A percentile compares a stretch with the other conserved stretches of the same genome.
These are phyloP conservation scores for Sextonia rubra DNA, from an alignment of 164 flowering plant species.

Conservation along the genomic window DNA sequence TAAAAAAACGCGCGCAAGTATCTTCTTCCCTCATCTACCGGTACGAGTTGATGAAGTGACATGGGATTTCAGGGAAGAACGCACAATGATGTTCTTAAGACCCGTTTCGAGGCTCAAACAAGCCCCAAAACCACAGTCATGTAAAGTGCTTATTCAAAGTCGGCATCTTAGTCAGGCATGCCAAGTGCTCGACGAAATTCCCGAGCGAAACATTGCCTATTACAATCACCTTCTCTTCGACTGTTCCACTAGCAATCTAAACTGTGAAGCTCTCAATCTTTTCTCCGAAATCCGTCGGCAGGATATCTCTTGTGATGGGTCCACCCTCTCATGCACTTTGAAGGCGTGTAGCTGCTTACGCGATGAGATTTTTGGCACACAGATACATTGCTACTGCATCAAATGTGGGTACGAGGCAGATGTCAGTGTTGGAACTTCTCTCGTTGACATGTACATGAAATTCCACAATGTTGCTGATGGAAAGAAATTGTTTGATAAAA, in stretches of 20 bases:
- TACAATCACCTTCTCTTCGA: slow-evolving; percentile 45
- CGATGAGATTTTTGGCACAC: slow-evolving; percentile 44
- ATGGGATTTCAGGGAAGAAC: background rate
- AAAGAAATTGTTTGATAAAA: slow-evolving; percentile 49
- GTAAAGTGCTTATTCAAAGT: background rate
- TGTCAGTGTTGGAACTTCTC: slow-evolving; percentile 78
- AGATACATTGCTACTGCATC: slow-evolving; percentile 49
- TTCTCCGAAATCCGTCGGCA: slow-evolving; percentile 33
- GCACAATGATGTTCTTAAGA: background rate
- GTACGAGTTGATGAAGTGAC: background rate
- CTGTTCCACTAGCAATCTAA: slow-evolving; percentile 33
- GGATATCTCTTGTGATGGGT: slow-evolving; percentile 36
- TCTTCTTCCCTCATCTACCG: no score
- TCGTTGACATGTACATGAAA: slow-evolving; percentile 83
- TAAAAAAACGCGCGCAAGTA: no score
- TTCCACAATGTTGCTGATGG: slow-evolving; percentile 42
- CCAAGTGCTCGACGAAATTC: slow-evolving; percentile 43
- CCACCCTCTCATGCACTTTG: slow-evolving; percentile 49
- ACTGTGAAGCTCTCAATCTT: slow-evolving; percentile 42
- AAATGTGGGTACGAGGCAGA: slow-evolving; percentile 52
- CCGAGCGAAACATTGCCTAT: slow-evolving; percentile 19
- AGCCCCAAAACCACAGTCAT: background rate
- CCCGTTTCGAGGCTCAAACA: background rate
- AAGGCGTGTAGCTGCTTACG: slow-evolving; percentile 54
- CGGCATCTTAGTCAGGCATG: slow-evolving; percentile 16